Evolutionary conservation across 2,329 filamentous ascomycete genomes (phyloP).

Genomic region (Xylaria sp.): DNA sequence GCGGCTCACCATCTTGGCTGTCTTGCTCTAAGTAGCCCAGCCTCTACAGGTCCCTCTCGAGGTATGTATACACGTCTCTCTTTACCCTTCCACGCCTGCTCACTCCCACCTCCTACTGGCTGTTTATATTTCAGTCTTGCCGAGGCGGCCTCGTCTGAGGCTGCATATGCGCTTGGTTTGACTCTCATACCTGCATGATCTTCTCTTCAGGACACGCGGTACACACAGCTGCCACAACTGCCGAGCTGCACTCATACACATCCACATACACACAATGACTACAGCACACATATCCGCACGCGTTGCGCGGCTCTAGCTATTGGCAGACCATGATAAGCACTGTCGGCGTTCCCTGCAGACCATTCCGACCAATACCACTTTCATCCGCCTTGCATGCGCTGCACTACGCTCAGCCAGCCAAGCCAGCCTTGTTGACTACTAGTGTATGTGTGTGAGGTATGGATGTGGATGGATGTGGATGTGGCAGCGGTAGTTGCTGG

Average conservation of each 20-base stretch:
- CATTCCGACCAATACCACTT: slow-evolving; percentile 7
- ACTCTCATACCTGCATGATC: slow-evolving; percentile 15
- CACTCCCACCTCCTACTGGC: neutral
- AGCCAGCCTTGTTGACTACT: slow-evolving; percentile 14
- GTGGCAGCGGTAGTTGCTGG: slow-evolving; percentile 8
- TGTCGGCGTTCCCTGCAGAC: slow-evolving; percentile 16
- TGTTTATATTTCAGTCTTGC: slow-evolving; percentile 2
- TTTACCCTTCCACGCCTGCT: neutral
- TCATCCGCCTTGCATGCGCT: slow-evolving; percentile 8
- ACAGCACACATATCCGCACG: slow-evolving; percentile 1
- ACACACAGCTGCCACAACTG: slow-evolving; percentile 5
- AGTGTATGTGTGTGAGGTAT: slow-evolving; percentile 4
- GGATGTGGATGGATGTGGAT: slow-evolving; percentile 1
- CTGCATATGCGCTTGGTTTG: slow-evolving; percentile 18
- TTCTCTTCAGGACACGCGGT: slow-evolving; percentile 11
- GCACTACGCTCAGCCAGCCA: neutral
- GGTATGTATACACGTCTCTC: slow-evolving; percentile 14
- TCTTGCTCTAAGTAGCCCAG: neutral
- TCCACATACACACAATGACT: neutral
- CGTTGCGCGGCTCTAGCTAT: slow-evolving; percentile 6
- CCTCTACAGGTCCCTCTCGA: slow-evolving; percentile 3
- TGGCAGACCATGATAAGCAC: slow-evolving; percentile 10
- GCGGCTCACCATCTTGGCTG: slow-evolving; percentile 5
- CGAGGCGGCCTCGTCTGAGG: slow-evolving; percentile 13
- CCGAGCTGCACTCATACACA: no score